These are phyloP conservation scores for Gossypium rotundifolium DNA, from an alignment of 345 rosid species.

Conservation along the genomic window DNA sequence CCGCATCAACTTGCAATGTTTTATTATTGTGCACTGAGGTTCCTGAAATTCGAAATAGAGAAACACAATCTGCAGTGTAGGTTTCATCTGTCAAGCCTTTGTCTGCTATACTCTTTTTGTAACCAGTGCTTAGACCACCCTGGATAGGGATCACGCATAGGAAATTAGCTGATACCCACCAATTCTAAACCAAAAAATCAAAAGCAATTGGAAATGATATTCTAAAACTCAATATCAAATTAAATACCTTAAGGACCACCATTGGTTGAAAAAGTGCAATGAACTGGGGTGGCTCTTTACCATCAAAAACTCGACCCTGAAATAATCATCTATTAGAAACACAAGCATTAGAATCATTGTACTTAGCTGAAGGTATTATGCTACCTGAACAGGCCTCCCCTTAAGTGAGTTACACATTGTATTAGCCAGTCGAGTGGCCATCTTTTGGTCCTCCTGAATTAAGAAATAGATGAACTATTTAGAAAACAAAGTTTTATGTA, in stretches of 20 bases:
- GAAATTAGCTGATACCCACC: constrained; percentile 10
- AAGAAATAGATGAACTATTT: constrained; percentile 1
- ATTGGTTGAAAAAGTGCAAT: constrained; percentile 87
- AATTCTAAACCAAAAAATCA: not conserved
- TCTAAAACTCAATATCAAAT: constrained; percentile 12
- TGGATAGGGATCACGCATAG: constrained; percentile 25
- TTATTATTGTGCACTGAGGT: constrained; percentile 68
- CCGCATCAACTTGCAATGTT: constrained; percentile 80
- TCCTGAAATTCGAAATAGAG: constrained; percentile 83
- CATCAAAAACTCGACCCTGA: constrained; percentile 47
- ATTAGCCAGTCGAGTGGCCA: constrained; percentile 64
- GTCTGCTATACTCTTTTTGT: constrained; percentile 62
- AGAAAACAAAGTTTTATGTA: not conserved
- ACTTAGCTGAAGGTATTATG: constrained; percentile 14
- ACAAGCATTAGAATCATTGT: constrained; percentile 9
- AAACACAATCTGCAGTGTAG: constrained; percentile 60
- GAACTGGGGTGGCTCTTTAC: constrained; percentile 95
- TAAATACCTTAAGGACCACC: constrained; percentile 81
- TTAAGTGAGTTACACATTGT: constrained; percentile 76
- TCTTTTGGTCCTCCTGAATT: constrained; percentile 82
- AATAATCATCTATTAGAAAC: constrained; percentile 19
- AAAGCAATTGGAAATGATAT: not conserved
- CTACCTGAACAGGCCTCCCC: constrained; percentile 95
- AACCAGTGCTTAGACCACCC: constrained; percentile 97
- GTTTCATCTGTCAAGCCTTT: constrained; percentile 64